Evolutionary conservation across 164 flowering plant species (phyloP).

Genomic region (Magnolia changhungtana): DNA sequence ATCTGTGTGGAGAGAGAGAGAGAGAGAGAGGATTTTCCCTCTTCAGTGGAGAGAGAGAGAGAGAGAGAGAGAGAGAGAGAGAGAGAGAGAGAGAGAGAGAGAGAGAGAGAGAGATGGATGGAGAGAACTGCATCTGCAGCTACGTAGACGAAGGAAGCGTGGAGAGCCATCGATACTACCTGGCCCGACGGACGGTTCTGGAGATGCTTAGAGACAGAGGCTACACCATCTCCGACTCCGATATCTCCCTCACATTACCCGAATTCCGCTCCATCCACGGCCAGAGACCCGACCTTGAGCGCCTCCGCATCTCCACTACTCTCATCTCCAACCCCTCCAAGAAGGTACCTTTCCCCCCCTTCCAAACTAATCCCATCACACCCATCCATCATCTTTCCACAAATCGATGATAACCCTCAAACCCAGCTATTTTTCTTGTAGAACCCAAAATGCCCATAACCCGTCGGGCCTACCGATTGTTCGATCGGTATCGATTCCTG

Average conservation of each 20-base stretch:
- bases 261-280: constrained; percentile 56
- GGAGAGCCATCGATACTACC: constrained; percentile 70
- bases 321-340: constrained; percentile 43
- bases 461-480: neutral
- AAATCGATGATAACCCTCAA: too few relatives aligned
- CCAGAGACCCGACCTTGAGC: constrained; percentile 46
- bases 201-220: constrained; percentile 90
- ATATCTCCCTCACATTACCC: constrained; percentile 49
- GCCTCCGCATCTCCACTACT: constrained; percentile 37
- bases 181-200: constrained; percentile 59
- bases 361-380: neutral
- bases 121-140: constrained; percentile 39
- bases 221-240: constrained; percentile 48
- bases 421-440: neutral
- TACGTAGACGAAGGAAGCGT: constrained; percentile 54
- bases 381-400: neutral
- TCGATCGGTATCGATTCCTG: too few relatives aligned
- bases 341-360: constrained; percentile 31
- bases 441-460: neutral
- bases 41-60: neutral
- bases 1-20: neutral
- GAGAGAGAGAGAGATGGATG: constrained; percentile 13
- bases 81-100: neutral
- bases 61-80: too few relatives aligned
- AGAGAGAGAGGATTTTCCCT: neutral